Conservation (phyloP, 192 early-diverging fungal genomes). For the Gonapodya sp. region DNA sequence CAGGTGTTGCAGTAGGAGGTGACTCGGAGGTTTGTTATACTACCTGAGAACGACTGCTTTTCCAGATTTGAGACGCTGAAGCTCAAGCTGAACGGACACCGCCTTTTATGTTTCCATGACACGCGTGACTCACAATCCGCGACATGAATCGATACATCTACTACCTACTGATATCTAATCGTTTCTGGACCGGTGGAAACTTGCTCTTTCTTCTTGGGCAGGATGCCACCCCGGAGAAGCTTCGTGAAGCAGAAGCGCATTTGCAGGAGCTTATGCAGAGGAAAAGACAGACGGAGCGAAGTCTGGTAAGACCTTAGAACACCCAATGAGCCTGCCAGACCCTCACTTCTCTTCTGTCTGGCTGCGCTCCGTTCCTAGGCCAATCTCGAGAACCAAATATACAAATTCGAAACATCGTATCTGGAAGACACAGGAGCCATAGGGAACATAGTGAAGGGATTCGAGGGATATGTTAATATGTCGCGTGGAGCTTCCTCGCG, state of each 20-base stretch:
- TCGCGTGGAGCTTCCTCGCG: conserved; percentile 28
- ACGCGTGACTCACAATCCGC: no score
- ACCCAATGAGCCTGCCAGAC: conserved; percentile 2
- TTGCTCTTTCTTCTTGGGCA: no score
- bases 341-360: not conserved
- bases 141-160: no score
- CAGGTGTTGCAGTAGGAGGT: not conserved
- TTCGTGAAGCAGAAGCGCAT: conserved; percentile 63
- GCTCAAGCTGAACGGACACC: no score
- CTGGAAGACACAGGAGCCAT: conserved; percentile 74
- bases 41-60: no score
- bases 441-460: conserved; percentile 83
- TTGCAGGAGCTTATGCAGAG: conserved; percentile 58
- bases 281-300: conserved; percentile 73
- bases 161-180: no score
- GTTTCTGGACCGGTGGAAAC: no score
- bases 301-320: conserved; percentile 42
- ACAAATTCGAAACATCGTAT: conserved; percentile 78
- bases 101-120: no score
- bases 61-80: no score
- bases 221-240: not conserved
- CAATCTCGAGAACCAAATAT: conserved; percentile 70
- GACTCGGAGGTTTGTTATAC: not conserved
- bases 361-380: conserved; percentile 22
- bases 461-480: conserved; percentile 71